Conservation (phyloP, 805 yeast species). For the Ogataea trehaloabstinens region DNA sequence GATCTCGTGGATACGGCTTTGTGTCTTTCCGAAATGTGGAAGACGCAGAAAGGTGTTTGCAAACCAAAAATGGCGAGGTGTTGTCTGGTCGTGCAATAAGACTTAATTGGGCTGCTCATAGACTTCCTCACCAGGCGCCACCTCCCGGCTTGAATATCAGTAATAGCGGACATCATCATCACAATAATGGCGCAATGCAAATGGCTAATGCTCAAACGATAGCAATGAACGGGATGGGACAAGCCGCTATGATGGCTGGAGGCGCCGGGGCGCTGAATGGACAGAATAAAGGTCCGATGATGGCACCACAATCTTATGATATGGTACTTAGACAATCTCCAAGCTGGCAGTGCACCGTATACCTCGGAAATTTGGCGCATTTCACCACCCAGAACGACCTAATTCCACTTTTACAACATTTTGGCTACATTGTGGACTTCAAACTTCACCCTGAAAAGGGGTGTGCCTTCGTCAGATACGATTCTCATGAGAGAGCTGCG, state of each 20-base stretch:
- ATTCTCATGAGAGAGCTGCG: constrained; percentile 85
- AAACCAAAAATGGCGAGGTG: constrained; percentile 69
- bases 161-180: constrained; percentile 14
- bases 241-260: constrained; percentile 7
- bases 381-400: constrained; percentile 70
- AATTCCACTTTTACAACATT: constrained; percentile 69
- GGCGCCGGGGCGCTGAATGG: constrained; percentile 3
- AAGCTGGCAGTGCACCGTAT: constrained; percentile 80
- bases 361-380: constrained; percentile 81
- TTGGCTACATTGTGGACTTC: constrained; percentile 81
- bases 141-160: constrained; percentile 18
- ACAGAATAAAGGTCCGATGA: constrained; percentile 11
- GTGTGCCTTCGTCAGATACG: constrained; percentile 86
- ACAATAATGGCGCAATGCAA: constrained; percentile 8
- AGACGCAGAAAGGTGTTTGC: constrained; percentile 75
- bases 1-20: constrained; percentile 91
- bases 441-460: constrained; percentile 79
- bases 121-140: constrained; percentile 38
- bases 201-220: constrained; percentile 7
- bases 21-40: constrained; percentile 65
- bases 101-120: constrained; percentile 86
- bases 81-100: constrained; percentile 76
- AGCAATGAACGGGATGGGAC: constrained; percentile 5
- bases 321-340: constrained; percentile 76
- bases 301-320: constrained; percentile 48